A percentile compares a stretch with the other conserved stretches of the same genome.
These are phyloP conservation scores for Bacterosira constricta DNA, from an alignment of 108 stramenopile genomes.

Conservation along the genomic window DNA sequence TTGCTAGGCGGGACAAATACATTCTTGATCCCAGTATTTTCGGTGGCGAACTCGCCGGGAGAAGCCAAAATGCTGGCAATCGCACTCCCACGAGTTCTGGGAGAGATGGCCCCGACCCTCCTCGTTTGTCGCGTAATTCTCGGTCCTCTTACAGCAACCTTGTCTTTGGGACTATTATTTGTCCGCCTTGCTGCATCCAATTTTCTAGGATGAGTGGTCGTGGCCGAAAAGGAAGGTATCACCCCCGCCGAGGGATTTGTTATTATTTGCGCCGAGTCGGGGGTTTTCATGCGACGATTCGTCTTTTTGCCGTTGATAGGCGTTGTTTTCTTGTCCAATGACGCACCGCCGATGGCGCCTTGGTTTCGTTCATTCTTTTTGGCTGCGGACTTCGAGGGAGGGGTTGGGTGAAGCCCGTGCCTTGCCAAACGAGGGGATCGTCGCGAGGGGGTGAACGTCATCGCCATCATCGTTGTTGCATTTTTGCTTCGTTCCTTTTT, in stretches of 20 bases:
- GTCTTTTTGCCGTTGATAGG: too few species aligned
- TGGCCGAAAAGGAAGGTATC: background rate
- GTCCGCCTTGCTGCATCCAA: background rate
- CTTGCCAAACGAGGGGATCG: background rate
- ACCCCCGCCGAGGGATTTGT: too few species aligned
- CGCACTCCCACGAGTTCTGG: conserved; percentile 5
- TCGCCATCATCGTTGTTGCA: too few species aligned
- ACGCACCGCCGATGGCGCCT: background rate
- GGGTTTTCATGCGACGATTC: too few species aligned
- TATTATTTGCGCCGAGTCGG: too few species aligned
- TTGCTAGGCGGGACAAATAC: too few species aligned
- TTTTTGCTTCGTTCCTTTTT: too few species aligned
- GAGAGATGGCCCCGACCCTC: conserved; percentile 4
- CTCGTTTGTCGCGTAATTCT: background rate
- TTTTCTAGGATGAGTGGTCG: background rate
- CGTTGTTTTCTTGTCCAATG: background rate
- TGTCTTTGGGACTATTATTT: background rate
- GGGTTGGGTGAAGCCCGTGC: background rate
- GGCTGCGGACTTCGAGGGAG: background rate
- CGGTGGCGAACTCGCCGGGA: background rate
- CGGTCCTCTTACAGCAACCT: background rate
- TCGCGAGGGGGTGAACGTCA: background rate
- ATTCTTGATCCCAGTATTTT: background rate
- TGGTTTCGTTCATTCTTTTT: too few species aligned
- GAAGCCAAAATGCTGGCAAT: conserved; percentile 8